phyloP scores from a whole-genome alignment of 1,139 yeast species.

The Nematodospora anomalae region DNA sequence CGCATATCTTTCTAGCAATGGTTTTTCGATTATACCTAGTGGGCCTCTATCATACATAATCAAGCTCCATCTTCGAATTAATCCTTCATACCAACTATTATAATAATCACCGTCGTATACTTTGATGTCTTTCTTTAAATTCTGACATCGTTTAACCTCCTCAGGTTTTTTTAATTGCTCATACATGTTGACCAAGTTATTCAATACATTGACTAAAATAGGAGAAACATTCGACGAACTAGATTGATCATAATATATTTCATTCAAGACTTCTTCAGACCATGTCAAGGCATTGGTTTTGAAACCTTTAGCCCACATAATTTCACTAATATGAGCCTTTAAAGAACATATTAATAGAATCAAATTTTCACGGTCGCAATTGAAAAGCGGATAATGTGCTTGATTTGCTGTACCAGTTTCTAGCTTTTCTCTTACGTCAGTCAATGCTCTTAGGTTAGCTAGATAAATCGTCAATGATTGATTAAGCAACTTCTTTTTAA shows the following conservation, averaged over 20 bases:
- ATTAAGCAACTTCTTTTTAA: constrained; percentile 20
- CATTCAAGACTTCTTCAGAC: constrained; percentile 56
- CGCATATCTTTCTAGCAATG: constrained; percentile 42
- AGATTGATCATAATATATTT: constrained; percentile 33
- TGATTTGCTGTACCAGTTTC: constrained; percentile 25
- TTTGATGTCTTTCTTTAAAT: constrained; percentile 21
- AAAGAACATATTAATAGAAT: constrained; percentile 34
- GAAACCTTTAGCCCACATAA: constrained; percentile 60
- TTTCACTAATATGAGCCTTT: constrained; percentile 63
- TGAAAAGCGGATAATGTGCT: constrained; percentile 37
- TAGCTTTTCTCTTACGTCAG: constrained; percentile 21
- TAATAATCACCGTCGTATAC: constrained; percentile 10
- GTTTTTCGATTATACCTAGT: constrained; percentile 44
- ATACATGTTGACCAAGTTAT: constrained; percentile 37
- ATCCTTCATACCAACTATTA: constrained; percentile 36
- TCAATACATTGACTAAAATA: constrained; percentile 32
- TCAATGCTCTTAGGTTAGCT: constrained; percentile 33
- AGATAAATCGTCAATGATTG: constrained; percentile 39
- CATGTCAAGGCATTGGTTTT: constrained; percentile 58
- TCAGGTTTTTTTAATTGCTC: constrained; percentile 23
- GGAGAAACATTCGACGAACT: constrained; percentile 30
- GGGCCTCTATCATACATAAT: constrained; percentile 46
- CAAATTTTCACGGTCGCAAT: constrained; percentile 35
- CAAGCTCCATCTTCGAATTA: constrained; percentile 36
- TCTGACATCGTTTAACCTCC: constrained; percentile 30